phyloP scores from a whole-genome alignment of 2,329 filamentous ascomycete genomes.

The Calonectria hawksworthii region DNA sequence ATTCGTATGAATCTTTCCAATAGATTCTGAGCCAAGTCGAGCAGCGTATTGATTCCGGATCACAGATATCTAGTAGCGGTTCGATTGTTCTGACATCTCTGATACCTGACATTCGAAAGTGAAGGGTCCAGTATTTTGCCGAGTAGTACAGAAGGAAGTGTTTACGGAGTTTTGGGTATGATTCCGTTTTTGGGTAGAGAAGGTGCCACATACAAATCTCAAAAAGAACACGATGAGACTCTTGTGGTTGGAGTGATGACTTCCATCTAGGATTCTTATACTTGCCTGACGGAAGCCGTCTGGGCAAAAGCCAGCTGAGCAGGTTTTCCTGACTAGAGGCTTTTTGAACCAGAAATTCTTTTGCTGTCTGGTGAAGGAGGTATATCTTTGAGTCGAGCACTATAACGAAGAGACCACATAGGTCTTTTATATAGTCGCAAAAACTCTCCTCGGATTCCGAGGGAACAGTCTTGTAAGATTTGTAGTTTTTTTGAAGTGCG shows the following conservation, averaged over 20 bases:
- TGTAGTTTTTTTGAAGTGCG: not conserved
- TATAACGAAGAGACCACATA: not conserved
- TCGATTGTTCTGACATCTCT: not conserved
- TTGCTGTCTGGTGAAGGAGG: not conserved
- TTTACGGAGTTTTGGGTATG: too few relatives aligned
- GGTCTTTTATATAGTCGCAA: not conserved
- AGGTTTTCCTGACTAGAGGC: too few relatives aligned
- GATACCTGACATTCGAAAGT: not conserved
- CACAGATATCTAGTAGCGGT: not conserved
- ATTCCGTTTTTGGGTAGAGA: too few relatives aligned
- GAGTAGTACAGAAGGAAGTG: conserved; percentile 22
- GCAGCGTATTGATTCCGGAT: not conserved
- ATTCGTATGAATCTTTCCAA: not conserved
- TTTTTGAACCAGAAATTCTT: not conserved
- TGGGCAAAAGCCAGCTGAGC: too few relatives aligned
- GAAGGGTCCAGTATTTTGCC: conserved; percentile 23
- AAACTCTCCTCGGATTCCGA: not conserved
- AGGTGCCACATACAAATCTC: not conserved
- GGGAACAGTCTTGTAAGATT: not conserved
- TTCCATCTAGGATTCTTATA: not conserved
- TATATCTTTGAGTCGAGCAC: not conserved
- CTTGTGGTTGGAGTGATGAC: not conserved
- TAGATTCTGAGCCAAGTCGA: conserved; percentile 2
- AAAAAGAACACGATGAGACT: not conserved
- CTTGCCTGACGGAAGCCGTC: too few relatives aligned